Conservation (phyloP, 2,329 filamentous ascomycete genomes). For the Fusarium cicatricum region DNA sequence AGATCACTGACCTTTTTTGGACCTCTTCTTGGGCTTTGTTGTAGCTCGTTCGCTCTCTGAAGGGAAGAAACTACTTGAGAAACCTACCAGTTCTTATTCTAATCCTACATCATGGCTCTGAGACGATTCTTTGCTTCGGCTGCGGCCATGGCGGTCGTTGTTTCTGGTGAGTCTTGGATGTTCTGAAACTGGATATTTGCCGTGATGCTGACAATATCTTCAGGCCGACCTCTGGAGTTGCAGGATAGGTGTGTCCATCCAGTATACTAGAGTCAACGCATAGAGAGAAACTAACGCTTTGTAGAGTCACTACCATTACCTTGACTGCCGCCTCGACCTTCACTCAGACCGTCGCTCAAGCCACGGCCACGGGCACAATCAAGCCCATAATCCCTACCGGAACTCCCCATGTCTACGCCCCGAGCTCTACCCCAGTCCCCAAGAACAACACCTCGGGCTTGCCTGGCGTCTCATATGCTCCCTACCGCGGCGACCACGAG, state of each 20-base stretch:
- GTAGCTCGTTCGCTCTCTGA: constrained; percentile 25
- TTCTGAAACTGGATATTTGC: too few species aligned
- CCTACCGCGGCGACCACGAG: constrained; percentile 58
- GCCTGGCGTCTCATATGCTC: constrained; percentile 59
- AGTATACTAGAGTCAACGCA: neutral
- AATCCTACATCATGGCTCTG: constrained; percentile 30
- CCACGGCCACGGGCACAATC: constrained; percentile 4
- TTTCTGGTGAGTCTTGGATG: constrained; percentile 37
- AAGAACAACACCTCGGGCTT: constrained; percentile 29
- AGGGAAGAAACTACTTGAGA: neutral
- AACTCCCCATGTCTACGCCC: neutral
- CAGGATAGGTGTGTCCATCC: constrained; percentile 23
- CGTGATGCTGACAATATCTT: constrained; percentile 3
- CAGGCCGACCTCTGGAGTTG: constrained; percentile 24
- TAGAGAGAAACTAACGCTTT: neutral
- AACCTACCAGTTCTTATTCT: neutral
- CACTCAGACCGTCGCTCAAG: constrained; percentile 22
- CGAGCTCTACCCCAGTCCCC: neutral
- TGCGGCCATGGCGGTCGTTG: constrained; percentile 34
- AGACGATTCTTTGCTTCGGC: constrained; percentile 36
- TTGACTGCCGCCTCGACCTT: constrained; percentile 27
- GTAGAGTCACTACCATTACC: constrained; percentile 27
- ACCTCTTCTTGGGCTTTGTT: constrained; percentile 19
- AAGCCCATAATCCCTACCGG: neutral
- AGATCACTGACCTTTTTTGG: constrained; percentile 12